Percentiles rank a stretch among this genome's conserved stretches.
Conservation (phyloP, 768 basidiomycete genomes). For the Daedalea quercina region DNA sequence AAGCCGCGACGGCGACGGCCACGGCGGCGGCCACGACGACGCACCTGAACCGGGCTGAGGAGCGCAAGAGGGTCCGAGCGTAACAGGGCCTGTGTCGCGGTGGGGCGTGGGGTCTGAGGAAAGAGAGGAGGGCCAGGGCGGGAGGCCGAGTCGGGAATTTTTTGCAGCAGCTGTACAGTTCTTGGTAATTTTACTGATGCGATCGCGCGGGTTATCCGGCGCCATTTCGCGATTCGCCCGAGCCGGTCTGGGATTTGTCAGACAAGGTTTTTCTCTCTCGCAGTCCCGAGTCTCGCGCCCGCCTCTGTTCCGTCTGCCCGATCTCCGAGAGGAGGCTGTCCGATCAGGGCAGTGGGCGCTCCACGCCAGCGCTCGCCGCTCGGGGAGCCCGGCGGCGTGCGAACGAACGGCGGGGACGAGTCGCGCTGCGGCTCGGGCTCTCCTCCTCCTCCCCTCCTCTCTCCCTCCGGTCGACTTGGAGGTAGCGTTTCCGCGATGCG, state of each 20-base stretch:
- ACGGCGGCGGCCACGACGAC: no score
- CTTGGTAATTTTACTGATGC: background rate
- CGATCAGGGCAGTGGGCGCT: background rate
- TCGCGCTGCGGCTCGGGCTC: no score
- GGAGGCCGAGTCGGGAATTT: background rate
- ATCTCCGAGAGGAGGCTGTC: no score
- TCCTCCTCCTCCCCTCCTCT: no score
- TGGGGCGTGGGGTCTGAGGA: background rate
- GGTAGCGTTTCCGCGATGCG: no score
- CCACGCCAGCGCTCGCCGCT: background rate
- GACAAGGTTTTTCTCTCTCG: background rate
- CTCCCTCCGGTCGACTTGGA: no score
- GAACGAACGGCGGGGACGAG: no score
- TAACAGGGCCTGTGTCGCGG: background rate
- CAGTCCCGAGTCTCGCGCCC: no score
- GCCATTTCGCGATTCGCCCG: background rate
- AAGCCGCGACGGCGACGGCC: no score
- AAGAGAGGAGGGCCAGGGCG: background rate
- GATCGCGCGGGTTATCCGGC: background rate
- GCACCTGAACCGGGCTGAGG: background rate
- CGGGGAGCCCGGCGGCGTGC: no score
- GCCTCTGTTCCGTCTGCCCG: background rate
- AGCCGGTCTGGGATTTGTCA: background rate
- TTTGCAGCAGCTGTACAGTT: slow-evolving; percentile 2
- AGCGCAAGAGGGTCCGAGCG: slow-evolving; percentile 1